Evolutionary conservation across 345 rosid species (phyloP).

Genomic region (Arabis hirsuta): DNA sequence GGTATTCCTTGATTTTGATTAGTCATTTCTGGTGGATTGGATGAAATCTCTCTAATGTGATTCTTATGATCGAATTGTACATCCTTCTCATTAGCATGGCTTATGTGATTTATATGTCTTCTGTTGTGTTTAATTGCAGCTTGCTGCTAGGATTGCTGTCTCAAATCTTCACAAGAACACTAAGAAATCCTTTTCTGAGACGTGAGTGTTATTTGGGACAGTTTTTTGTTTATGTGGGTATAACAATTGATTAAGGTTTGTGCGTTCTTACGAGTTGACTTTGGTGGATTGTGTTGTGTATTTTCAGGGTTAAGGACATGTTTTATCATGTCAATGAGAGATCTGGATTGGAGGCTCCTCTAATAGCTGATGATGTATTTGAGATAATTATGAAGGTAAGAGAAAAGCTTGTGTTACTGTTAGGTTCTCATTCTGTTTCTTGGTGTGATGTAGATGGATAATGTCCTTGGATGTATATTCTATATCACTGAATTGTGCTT

Average conservation of each 20-base stretch:
- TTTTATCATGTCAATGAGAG: constrained; percentile 69
- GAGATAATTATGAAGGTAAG: constrained; percentile 83
- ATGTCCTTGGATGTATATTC: background rate
- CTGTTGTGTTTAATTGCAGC: constrained; percentile 48
- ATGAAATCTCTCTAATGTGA: background rate
- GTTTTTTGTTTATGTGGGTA: background rate
- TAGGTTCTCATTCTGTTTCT: background rate
- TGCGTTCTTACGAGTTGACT: background rate
- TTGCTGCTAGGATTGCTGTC: constrained; percentile 97
- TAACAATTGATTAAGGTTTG: background rate
- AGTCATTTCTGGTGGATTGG: background rate
- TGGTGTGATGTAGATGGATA: background rate
- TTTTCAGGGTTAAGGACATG: constrained; percentile 79
- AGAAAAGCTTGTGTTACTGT: background rate
- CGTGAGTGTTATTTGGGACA: constrained; percentile 58
- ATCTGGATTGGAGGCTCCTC: constrained; percentile 81
- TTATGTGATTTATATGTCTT: background rate
- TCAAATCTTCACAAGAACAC: constrained; percentile 98
- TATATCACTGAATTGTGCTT: background rate
- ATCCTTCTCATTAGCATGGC: too few relatives aligned
- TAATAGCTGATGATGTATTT: constrained; percentile 89
- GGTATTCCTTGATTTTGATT: background rate
- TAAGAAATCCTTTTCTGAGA: constrained; percentile 87
- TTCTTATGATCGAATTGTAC: background rate
- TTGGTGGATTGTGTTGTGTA: background rate